Conservation (phyloP, 140 eudicot genomes). For the Bidens hawaiensis region DNA sequence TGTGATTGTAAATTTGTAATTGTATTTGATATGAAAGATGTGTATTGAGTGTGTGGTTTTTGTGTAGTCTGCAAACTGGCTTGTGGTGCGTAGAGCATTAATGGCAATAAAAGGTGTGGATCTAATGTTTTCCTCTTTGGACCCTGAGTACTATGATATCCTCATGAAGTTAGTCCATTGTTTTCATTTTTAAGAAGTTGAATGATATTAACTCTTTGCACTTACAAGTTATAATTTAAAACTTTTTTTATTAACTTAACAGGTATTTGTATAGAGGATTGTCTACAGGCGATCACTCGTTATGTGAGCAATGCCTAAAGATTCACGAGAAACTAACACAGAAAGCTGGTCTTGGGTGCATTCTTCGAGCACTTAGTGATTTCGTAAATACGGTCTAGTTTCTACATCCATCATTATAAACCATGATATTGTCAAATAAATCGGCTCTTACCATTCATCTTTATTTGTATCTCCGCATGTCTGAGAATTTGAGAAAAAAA, state of each 20-base stretch:
- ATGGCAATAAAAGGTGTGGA: slow-evolving; percentile 93
- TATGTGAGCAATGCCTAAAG: slow-evolving; percentile 81
- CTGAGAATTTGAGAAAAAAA: background rate
- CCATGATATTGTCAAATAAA: slow-evolving; percentile 7
- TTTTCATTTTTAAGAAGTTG: background rate
- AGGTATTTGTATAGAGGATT: slow-evolving; percentile 91
- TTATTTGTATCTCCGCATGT: background rate
- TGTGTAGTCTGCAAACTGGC: slow-evolving; percentile 91
- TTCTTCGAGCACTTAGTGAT: slow-evolving; percentile 80
- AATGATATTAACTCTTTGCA: background rate
- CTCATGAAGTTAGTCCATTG: slow-evolving; percentile 76
- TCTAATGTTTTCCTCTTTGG: slow-evolving; percentile 77
- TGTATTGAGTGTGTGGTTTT: background rate
- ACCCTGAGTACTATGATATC: slow-evolving; percentile 85
- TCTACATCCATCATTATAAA: background rate
- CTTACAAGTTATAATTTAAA: background rate
- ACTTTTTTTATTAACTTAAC: background rate
- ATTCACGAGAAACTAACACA: slow-evolving; percentile 87
- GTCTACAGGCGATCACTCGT: slow-evolving; percentile 92
- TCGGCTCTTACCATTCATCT: background rate
- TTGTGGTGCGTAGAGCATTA: slow-evolving; percentile 83
- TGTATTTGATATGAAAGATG: background rate
- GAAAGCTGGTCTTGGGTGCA: slow-evolving; percentile 91
- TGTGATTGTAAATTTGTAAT: background rate
- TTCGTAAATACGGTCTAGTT: slow-evolving; percentile 66